Conservation (phyloP, 2,329 filamentous ascomycete genomes). For the Colletotrichum sp. region DNA sequence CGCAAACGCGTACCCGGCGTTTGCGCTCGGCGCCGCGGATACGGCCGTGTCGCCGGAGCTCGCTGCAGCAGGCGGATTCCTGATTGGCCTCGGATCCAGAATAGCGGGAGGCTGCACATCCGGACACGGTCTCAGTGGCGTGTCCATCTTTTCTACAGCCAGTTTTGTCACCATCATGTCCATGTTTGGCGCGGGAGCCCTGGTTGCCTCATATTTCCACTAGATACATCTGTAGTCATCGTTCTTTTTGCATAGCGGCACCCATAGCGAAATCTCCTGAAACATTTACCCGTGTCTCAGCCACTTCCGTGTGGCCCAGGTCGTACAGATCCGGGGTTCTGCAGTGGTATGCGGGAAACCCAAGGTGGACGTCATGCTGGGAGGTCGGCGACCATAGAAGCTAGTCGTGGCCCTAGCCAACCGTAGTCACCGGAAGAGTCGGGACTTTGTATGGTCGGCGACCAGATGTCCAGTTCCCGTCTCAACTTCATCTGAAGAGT, state of each 20-base stretch:
- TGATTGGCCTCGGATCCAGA: constrained; percentile 65
- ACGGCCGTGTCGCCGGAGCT: constrained; percentile 37
- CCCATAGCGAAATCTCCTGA: not conserved
- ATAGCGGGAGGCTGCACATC: constrained; percentile 72
- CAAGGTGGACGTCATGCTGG: not conserved
- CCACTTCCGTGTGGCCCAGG: not conserved
- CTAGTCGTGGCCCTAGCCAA: not conserved
- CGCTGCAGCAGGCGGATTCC: constrained; percentile 58
- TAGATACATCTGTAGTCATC: not conserved
- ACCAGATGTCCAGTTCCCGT: not conserved
- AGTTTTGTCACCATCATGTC: constrained; percentile 66
- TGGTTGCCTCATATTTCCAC: constrained; percentile 25
- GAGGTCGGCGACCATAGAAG: not conserved
- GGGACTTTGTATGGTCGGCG: not conserved
- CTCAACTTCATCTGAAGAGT: not conserved
- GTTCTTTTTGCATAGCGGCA: not conserved
- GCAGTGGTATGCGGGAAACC: not conserved
- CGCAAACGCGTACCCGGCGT: constrained; percentile 33
- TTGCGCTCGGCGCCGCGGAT: constrained; percentile 28
- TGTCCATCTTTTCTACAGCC: constrained; percentile 65
- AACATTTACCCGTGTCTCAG: not conserved
- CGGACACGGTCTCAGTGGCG: constrained; percentile 72
- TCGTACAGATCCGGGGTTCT: not conserved
- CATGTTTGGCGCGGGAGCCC: constrained; percentile 58
- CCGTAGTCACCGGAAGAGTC: not conserved